Conservation (phyloP, 73 alveolate species). For the Halteria grandinella region DNA sequence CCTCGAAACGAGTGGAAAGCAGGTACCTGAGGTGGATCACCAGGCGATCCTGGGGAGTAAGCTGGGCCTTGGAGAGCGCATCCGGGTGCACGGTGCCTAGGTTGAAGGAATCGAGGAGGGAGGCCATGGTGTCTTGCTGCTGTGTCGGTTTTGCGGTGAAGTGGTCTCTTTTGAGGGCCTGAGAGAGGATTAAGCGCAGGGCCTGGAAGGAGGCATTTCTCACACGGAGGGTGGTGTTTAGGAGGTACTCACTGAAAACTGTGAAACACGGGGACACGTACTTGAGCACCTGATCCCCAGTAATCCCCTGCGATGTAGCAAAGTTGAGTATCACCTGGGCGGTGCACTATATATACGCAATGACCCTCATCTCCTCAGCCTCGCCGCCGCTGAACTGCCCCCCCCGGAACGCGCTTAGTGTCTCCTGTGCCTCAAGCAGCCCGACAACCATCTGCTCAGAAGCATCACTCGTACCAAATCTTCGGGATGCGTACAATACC, state of each 20-base stretch:
- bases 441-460: constrained; percentile 11
- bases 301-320: constrained; percentile 1
- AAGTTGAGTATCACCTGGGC: constrained; percentile 52
- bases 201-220: constrained; percentile 44
- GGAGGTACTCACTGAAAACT: constrained; percentile 36
- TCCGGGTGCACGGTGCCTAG: no score
- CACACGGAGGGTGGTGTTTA: constrained; percentile 7
- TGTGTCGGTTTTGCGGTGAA: not conserved
- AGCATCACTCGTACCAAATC: not conserved
- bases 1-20: constrained; percentile 49
- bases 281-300: constrained; percentile 4
- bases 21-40: constrained; percentile 20
- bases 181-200: constrained; percentile 22
- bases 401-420: not conserved
- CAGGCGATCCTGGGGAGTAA: no score
- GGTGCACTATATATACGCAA: constrained; percentile 49
- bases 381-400: not conserved
- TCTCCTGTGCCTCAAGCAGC: constrained; percentile 47
- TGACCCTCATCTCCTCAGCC: constrained; percentile 51
- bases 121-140: no score
- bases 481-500: constrained; percentile 54
- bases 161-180: constrained; percentile 28
- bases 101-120: no score
- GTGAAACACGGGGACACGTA: constrained; percentile 25
- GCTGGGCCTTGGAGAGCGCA: constrained; percentile 24